These are phyloP conservation scores for Penicillium pancosmium DNA, from an alignment of 495 filamentous ascomycete genomes.

Conservation along the genomic window DNA sequence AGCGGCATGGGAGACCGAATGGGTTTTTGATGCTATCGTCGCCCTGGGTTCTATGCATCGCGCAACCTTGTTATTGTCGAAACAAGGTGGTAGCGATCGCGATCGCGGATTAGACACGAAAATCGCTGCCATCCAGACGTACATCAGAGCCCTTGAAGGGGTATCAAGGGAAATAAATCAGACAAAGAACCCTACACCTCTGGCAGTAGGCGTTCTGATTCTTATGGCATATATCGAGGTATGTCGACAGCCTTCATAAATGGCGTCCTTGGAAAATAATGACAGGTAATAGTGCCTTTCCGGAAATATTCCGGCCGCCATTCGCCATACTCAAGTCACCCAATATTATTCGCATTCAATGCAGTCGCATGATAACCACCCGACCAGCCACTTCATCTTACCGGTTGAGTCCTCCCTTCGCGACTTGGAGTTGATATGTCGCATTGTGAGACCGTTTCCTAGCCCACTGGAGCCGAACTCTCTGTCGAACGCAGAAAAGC, in stretches of 20 bases:
- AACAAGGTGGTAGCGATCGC: constrained; percentile 6
- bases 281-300: constrained; percentile 5
- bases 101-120: constrained; percentile 13
- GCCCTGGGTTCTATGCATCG: constrained; percentile 17
- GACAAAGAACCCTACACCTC: constrained; percentile 2
- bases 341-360: constrained; percentile 10
- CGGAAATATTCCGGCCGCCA: constrained; percentile 15
- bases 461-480: constrained; percentile 1
- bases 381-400: not conserved
- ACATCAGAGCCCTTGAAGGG: constrained; percentile 10
- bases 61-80: constrained; percentile 12
- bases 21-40: constrained; percentile 11
- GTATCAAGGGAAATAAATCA: constrained; percentile 6
- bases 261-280: not conserved
- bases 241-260: not conserved
- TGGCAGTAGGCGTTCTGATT: constrained; percentile 11
- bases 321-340: constrained; percentile 11
- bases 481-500: not conserved
- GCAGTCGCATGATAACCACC: not conserved
- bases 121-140: constrained; percentile 10
- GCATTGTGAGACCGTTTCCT: constrained; percentile 8
- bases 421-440: constrained; percentile 11
- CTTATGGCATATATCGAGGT: constrained; percentile 18
- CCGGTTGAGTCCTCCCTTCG: constrained; percentile 11
- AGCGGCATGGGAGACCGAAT: constrained; percentile 15